These are phyloP conservation scores for Phoma herbarum DNA, from an alignment of 2,329 filamentous ascomycete genomes.

Conservation along the genomic window DNA sequence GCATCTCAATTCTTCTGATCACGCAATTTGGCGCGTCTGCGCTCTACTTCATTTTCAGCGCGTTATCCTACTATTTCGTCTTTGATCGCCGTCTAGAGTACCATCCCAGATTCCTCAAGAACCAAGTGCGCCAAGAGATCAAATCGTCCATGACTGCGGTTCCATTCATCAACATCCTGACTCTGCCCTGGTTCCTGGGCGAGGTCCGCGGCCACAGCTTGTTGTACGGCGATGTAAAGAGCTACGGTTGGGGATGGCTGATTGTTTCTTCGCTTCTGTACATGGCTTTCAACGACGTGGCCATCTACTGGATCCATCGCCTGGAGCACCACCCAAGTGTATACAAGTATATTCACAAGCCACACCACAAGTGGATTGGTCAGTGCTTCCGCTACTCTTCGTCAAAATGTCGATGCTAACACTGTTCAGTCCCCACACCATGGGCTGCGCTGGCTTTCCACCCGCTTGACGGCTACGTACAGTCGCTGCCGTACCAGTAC, in stretches of 20 bases:
- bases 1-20: slow-evolving; percentile 26
- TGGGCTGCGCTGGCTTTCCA: slow-evolving; percentile 61
- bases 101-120: slow-evolving; percentile 60
- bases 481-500: slow-evolving; percentile 60
- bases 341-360: slow-evolving; percentile 61
- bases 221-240: slow-evolving; percentile 53
- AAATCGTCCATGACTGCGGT: slow-evolving; percentile 55
- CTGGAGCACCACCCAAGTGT: slow-evolving; percentile 57
- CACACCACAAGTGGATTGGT: slow-evolving; percentile 62
- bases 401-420: background rate
- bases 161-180: slow-evolving; percentile 57
- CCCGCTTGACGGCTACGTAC: slow-evolving; percentile 58
- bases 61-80: slow-evolving; percentile 30
- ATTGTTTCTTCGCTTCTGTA: slow-evolving; percentile 52
- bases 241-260: slow-evolving; percentile 50
- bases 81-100: slow-evolving; percentile 59
- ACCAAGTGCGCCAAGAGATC: slow-evolving; percentile 59
- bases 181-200: slow-evolving; percentile 57
- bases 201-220: slow-evolving; percentile 59
- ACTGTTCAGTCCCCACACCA: slow-evolving; percentile 54
- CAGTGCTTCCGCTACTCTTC: slow-evolving; percentile 25
- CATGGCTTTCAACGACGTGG: slow-evolving; percentile 58
- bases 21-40: slow-evolving; percentile 27
- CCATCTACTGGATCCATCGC: slow-evolving; percentile 61
- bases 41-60: slow-evolving; percentile 30